Evolutionary conservation across 2,329 filamentous ascomycete genomes (phyloP).

Genomic region (Ceratocystis cacaofunesta): DNA sequence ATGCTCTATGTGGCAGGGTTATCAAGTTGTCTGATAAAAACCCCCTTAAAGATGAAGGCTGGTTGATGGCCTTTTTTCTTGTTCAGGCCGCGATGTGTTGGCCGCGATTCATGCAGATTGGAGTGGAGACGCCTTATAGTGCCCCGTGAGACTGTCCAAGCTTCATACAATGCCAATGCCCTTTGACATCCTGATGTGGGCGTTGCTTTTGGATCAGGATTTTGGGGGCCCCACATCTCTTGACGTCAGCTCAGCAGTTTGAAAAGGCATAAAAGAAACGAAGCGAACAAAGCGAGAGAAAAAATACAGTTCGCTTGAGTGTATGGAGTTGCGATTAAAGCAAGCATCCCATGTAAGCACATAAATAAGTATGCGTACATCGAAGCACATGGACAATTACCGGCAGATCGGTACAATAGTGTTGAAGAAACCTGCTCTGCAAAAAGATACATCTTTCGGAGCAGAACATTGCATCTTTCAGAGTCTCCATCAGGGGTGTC

Average conservation of each 20-base stretch:
- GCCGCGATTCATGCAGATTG: neutral
- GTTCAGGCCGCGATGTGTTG: constrained; percentile 1
- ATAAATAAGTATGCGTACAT: too few species aligned
- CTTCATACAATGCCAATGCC: neutral
- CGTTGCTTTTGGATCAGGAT: neutral
- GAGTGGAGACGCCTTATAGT: neutral
- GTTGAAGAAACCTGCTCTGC: too few species aligned
- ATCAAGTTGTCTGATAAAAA: neutral
- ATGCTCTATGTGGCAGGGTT: neutral
- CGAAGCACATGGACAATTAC: too few species aligned
- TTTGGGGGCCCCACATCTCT: neutral
- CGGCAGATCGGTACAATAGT: too few species aligned
- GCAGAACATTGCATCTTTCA: too few species aligned
- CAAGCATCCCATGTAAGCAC: too few species aligned
- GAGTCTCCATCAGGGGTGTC: too few species aligned
- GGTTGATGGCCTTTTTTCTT: neutral
- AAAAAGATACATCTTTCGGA: too few species aligned
- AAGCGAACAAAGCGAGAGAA: neutral
- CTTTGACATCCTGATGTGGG: neutral
- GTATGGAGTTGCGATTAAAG: neutral
- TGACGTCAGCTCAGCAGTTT: neutral
- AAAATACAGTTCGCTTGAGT: neutral
- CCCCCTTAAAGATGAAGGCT: neutral
- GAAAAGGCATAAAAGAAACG: neutral
- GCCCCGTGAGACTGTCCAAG: neutral